Percentiles rank a stretch among this genome's conserved stretches.
Conservation (phyloP, 78 protist species). For the Andalucia godoyi region DNA sequence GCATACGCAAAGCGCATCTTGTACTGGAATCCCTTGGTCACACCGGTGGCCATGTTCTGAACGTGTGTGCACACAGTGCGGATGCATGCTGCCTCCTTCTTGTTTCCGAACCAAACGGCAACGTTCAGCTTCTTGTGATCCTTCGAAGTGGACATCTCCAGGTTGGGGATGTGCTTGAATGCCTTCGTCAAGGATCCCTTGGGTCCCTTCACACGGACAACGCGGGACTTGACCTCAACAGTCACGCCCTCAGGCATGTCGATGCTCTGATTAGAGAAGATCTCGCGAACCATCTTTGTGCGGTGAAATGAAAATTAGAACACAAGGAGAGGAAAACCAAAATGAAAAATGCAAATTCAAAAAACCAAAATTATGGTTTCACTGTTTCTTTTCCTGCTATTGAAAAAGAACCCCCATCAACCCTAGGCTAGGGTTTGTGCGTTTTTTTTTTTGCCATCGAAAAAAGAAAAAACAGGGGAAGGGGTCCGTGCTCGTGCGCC, state of each 20-base stretch:
- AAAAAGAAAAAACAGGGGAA: too few species aligned
- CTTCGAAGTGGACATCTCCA: slow-evolving; percentile 35
- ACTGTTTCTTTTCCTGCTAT: too few species aligned
- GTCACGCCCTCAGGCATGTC: slow-evolving; percentile 23
- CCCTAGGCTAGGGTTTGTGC: too few species aligned
- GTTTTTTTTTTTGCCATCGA: too few species aligned
- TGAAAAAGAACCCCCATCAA: too few species aligned
- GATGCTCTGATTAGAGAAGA: not conserved
- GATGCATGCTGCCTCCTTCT: slow-evolving; percentile 76
- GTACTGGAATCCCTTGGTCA: slow-evolving; percentile 94
- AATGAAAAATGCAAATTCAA: too few species aligned
- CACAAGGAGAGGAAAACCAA: too few species aligned
- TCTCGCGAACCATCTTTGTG: not conserved
- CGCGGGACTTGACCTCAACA: slow-evolving; percentile 47
- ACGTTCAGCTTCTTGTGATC: not conserved
- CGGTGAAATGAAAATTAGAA: too few species aligned
- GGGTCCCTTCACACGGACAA: slow-evolving; percentile 83
- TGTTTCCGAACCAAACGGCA: slow-evolving; percentile 73
- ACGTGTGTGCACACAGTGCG: slow-evolving; percentile 83
- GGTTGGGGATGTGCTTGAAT: slow-evolving; percentile 69
- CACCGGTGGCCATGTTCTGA: slow-evolving; percentile 95
- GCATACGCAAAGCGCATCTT: slow-evolving; percentile 94
- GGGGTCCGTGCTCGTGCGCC: too few species aligned
- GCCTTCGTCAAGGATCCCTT: slow-evolving; percentile 77
- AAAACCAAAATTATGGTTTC: too few species aligned